These are phyloP conservation scores for Dimocarpus longan DNA, from an alignment of 345 rosid genomes.

Conservation along the genomic window DNA sequence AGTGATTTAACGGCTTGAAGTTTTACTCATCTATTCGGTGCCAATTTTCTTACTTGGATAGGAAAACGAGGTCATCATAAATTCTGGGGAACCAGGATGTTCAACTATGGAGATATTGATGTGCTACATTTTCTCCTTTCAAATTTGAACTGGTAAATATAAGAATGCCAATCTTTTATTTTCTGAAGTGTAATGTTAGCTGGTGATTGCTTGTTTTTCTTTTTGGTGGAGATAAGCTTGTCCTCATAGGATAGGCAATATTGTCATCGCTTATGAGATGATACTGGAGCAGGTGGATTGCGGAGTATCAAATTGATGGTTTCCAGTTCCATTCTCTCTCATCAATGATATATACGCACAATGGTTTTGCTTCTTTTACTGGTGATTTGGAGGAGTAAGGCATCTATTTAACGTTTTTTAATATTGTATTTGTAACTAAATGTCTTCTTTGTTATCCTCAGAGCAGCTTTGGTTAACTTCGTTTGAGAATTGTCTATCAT, in stretches of 20 bases:
- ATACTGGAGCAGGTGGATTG: conserved; percentile 81
- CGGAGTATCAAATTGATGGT: conserved; percentile 89
- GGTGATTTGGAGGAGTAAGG: conserved; percentile 90
- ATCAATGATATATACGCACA: conserved; percentile 92
- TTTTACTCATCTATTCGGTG: conserved; percentile 3
- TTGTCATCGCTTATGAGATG: conserved; percentile 29
- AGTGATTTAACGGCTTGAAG: background rate
- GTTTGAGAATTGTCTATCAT: background rate
- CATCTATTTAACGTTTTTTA: conserved; percentile 24
- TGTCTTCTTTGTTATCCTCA: background rate
- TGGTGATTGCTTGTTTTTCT: background rate
- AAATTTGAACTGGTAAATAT: conserved; percentile 85
- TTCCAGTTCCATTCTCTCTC: conserved; percentile 96
- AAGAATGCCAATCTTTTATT: conserved; percentile 8
- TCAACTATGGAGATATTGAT: conserved; percentile 88
- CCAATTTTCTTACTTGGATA: conserved; percentile 30
- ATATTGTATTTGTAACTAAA: background rate
- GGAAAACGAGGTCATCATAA: conserved; percentile 98
- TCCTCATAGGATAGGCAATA: conserved; percentile 18
- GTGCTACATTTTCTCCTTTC: conserved; percentile 90
- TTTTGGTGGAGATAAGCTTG: background rate
- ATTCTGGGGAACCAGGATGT: conserved; percentile 98
- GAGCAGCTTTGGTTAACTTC: background rate
- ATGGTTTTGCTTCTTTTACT: conserved; percentile 87
- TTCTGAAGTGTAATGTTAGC: conserved; percentile 8